Conservation (phyloP, 2,329 filamentous ascomycete species). For the Ophiostoma triangulosporum region DNA sequence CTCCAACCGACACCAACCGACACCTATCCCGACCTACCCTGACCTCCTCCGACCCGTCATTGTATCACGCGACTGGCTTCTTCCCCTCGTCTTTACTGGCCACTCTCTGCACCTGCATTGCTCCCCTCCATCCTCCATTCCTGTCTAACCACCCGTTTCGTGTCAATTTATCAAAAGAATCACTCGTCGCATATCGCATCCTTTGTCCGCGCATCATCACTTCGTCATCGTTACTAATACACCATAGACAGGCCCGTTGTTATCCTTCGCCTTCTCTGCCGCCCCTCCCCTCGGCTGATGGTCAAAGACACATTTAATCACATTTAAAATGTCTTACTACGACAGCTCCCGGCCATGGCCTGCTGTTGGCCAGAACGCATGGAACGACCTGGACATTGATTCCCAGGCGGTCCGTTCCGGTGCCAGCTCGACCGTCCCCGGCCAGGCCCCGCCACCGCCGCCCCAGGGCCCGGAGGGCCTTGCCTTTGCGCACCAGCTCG, state of each 20-base stretch:
- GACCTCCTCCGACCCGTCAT: background rate
- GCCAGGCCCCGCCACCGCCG: slow-evolving; percentile 19
- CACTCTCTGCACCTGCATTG: background rate
- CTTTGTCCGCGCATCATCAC: no score
- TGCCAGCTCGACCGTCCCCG: slow-evolving; percentile 23
- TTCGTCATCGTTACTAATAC: background rate
- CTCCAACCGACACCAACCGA: background rate
- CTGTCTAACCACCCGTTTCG: background rate
- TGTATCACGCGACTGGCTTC: background rate
- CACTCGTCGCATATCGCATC: background rate
- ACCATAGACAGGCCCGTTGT: background rate
- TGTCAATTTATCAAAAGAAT: background rate
- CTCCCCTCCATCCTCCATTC: background rate
- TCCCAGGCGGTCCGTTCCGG: slow-evolving; percentile 19
- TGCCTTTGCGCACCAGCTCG: slow-evolving; percentile 24
- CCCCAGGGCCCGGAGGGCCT: slow-evolving; percentile 11
- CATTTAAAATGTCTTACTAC: slow-evolving; percentile 19
- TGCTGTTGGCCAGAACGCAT: slow-evolving; percentile 16
- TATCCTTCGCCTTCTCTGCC: background rate
- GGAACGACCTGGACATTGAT: slow-evolving; percentile 18
- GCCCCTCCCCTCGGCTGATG: background rate
- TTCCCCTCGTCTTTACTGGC: slow-evolving; percentile 2
- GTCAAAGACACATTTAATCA: background rate
- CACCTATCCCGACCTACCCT: background rate
- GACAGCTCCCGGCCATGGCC: slow-evolving; percentile 19